Base-by-base conservation (phyloP, 345 rosid genomes). In the Arabidopsis arenosa region DNA sequence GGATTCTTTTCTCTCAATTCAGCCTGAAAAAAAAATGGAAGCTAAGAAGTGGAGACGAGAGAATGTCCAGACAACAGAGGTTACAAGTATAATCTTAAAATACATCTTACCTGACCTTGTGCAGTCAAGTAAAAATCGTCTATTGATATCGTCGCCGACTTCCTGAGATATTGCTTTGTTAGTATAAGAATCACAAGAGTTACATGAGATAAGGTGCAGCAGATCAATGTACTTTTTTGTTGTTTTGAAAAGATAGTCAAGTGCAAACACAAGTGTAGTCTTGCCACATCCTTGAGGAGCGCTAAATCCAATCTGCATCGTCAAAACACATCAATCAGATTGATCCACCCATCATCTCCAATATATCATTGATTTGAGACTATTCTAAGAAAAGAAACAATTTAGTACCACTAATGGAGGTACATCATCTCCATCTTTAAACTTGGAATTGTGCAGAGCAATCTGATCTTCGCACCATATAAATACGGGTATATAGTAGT, bases 261-360 rank as follows among this genome's bases (percentile, higher is more conserved):
- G 98, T 41, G 98, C 99, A 84, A 90, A 89, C 73, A 90, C 98
- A 61, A 92, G 99, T 10, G 99, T 95, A 53, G 96, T 92, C 88
- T 95, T 95, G 74, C 99, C 99, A 83, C 98, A 92, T 80, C 97
- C 99, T 77, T 95, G 98, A 23, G 99, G 98, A 4, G 98, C 98
- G 60, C 97, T 92, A 62, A 95, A 92, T 74, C 99, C 99, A 82
- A 95, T 85, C 99, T 95, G 85, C 84, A 68, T 11, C n/a, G 61
- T 54, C 67, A 47, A 56, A 52, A 43, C 32, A 60, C 52, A 67
- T 54, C 0, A 7, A 53, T 63, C 26, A 77, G 21, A 41, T 48
- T 9, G 51, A 52, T 43, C 21, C 59, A 39, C 55, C 26, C 54
- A 49, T 59, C 26, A 23, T 23, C 26, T 23, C 26, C 26, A 23